Percentiles rank a stretch among this genome's conserved stretches.
Conservation (phyloP, 2,329 filamentous ascomycete species). For the Penicillium sp. region DNA sequence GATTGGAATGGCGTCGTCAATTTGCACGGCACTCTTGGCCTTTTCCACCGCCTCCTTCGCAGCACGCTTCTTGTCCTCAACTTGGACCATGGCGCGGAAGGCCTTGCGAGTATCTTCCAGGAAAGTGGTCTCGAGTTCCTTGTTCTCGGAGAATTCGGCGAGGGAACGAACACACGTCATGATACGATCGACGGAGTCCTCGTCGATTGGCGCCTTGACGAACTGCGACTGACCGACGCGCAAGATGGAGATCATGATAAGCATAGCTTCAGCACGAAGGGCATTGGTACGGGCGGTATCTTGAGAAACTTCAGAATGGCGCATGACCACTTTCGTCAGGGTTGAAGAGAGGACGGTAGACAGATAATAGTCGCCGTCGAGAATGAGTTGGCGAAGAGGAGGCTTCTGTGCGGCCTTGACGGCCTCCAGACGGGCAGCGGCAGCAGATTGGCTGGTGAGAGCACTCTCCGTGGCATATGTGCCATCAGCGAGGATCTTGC, state of each 20-base stretch:
- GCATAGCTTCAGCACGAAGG: slow-evolving; percentile 91
- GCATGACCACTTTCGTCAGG: slow-evolving; percentile 95
- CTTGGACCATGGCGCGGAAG: slow-evolving; percentile 94
- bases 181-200: slow-evolving; percentile 96
- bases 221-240: slow-evolving; percentile 98
- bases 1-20: slow-evolving; percentile 91
- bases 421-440: slow-evolving; percentile 85
- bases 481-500: slow-evolving; percentile 89
- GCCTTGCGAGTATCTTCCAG: slow-evolving; percentile 91
- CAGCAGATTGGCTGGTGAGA: slow-evolving; percentile 84
- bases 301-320: slow-evolving; percentile 85
- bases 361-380: slow-evolving; percentile 96
- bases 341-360: slow-evolving; percentile 93
- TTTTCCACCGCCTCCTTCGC: slow-evolving; percentile 89
- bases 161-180: slow-evolving; percentile 95
- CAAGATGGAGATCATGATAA: slow-evolving; percentile 99
- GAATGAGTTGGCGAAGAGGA: slow-evolving; percentile 84
- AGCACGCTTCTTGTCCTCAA: slow-evolving; percentile 96
- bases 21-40: slow-evolving; percentile 87
- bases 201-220: slow-evolving; percentile 93
- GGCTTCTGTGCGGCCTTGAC: slow-evolving; percentile 97
- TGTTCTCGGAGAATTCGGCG: slow-evolving; percentile 81
- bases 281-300: slow-evolving; percentile 86
- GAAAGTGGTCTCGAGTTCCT: slow-evolving; percentile 87
- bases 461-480: slow-evolving; percentile 97